Conservation (phyloP, 176 grass and related monocot species). For the Oryza longistaminata region DNA sequence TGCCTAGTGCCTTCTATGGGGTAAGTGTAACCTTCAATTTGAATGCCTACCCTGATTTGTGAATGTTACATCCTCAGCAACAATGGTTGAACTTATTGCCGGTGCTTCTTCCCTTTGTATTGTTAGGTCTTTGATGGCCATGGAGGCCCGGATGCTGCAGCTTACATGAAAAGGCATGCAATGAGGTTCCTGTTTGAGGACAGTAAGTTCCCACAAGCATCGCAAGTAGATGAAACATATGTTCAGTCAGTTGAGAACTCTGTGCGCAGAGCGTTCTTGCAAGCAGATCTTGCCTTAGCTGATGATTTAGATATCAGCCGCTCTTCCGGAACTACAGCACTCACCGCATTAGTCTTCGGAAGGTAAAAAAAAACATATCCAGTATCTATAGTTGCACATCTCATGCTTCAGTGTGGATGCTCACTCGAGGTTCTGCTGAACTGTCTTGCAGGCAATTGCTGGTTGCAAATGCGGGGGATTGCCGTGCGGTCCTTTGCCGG, state of each 20-base stretch:
- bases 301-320: conserved; percentile 60
- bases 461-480: conserved; percentile 91
- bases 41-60: neutral
- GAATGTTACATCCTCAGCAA: neutral
- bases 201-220: conserved; percentile 68
- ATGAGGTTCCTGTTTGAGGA: conserved; percentile 82
- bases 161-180: conserved; percentile 90
- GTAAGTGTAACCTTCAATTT: conserved; percentile 28
- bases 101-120: conserved; percentile 6
- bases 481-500: conserved; percentile 77
- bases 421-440: neutral
- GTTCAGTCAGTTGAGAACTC: conserved; percentile 61
- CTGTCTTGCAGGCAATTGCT: conserved; percentile 62
- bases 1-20: conserved; percentile 93
- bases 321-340: conserved; percentile 84
- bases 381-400: neutral
- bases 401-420: neutral
- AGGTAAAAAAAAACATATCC: conserved; percentile 41
- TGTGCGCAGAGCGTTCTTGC: conserved; percentile 59
- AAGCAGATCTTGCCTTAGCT: conserved; percentile 70
- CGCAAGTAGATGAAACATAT: conserved; percentile 43
- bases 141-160: conserved; percentile 80
- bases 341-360: conserved; percentile 71
- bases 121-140: conserved; percentile 93
- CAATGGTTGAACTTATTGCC: neutral